Conservation (phyloP, 768 basidiomycete genomes). For the Tulasnella sp. region DNA sequence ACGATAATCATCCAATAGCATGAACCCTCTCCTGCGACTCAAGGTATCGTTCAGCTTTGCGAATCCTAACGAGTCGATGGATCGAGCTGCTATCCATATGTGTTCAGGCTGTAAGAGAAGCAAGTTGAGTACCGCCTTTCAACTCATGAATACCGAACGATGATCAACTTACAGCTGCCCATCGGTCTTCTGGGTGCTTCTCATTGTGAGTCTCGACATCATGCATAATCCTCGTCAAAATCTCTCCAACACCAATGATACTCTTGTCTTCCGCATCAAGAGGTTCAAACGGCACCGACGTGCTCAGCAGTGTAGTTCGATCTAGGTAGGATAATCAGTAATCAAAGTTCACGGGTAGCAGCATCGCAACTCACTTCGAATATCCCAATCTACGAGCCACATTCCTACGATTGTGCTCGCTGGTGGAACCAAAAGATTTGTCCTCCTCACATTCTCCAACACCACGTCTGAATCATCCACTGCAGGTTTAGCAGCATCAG, state of each 20-base stretch:
- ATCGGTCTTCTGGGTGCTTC: neutral
- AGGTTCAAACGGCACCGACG: conserved; percentile 14
- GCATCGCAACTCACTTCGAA: conserved; percentile 9
- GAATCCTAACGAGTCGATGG: conserved; percentile 11
- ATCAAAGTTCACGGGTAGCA: neutral
- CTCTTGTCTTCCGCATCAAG: conserved; percentile 16
- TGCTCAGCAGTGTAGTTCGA: conserved; percentile 15
- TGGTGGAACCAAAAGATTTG: conserved; percentile 13
- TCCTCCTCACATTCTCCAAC: conserved; percentile 16
- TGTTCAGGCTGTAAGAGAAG: conserved; percentile 7
- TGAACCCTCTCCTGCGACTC: conserved; percentile 16
- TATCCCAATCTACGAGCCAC: conserved; percentile 18
- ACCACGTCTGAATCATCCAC: conserved; percentile 12
- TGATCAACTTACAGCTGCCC: neutral
- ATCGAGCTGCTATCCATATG: conserved; percentile 14
- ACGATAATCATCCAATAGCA: conserved; percentile 16
- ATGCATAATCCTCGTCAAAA: conserved; percentile 9
- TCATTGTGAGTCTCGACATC: conserved; percentile 6
- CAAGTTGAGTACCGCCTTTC: neutral
- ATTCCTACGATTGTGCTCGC: conserved; percentile 15
- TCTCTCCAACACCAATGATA: conserved; percentile 17
- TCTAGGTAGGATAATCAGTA: neutral
- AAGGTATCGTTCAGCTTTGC: conserved; percentile 15
- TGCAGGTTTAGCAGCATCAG: conserved; percentile 10
- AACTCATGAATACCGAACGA: neutral